Percentiles rank a stretch among this genome's conserved stretches.
Evolutionary conservation across 768 basidiomycete genomes (phyloP).

Genomic region (Amyloporia xantha): DNA sequence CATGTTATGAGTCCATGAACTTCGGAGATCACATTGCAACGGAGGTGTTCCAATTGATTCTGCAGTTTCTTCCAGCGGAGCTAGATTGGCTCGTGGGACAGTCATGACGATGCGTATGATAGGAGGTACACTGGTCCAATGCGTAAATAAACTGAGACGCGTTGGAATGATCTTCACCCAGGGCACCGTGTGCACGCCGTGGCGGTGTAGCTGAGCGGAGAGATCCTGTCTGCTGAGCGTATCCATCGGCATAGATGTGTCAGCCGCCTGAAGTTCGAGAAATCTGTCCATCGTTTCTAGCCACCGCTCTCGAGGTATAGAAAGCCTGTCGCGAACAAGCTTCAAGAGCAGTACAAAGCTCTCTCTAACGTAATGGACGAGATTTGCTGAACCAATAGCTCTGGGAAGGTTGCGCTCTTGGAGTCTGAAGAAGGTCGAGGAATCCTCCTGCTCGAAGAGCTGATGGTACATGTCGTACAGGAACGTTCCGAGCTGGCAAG

Average conservation of each 20-base stretch:
- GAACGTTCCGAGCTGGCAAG: slow-evolving; percentile 29
- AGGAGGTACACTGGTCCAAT: slow-evolving; percentile 28
- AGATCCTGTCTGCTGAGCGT: slow-evolving; percentile 40
- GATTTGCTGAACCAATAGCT: slow-evolving; percentile 15
- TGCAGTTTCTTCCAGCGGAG: slow-evolving; percentile 16
- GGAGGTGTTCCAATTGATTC: slow-evolving; percentile 21
- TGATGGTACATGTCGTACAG: slow-evolving; percentile 37
- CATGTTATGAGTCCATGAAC: slow-evolving; percentile 19
- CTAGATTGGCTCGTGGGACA: slow-evolving; percentile 25
- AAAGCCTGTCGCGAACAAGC: slow-evolving; percentile 31
- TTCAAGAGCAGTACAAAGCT: slow-evolving; percentile 41
- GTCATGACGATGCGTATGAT: slow-evolving; percentile 31
- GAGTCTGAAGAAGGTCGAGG: slow-evolving; percentile 6
- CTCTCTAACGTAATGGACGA: slow-evolving; percentile 41
- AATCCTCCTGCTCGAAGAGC: slow-evolving; percentile 39
- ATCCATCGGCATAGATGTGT: slow-evolving; percentile 22
- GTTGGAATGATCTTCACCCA: slow-evolving; percentile 5
- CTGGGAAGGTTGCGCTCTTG: slow-evolving; percentile 2
- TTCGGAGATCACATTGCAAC: slow-evolving; percentile 20
- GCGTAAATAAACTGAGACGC: slow-evolving; percentile 7
- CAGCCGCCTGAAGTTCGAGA: slow-evolving; percentile 20
- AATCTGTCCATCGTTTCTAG: slow-evolving; percentile 30
- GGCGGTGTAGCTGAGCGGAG: slow-evolving; percentile 35
- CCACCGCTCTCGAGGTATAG: slow-evolving; percentile 34
- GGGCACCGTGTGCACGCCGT: slow-evolving; percentile 29